Conservation (phyloP, 805 yeast species). For the Ascoidea tarda region DNA sequence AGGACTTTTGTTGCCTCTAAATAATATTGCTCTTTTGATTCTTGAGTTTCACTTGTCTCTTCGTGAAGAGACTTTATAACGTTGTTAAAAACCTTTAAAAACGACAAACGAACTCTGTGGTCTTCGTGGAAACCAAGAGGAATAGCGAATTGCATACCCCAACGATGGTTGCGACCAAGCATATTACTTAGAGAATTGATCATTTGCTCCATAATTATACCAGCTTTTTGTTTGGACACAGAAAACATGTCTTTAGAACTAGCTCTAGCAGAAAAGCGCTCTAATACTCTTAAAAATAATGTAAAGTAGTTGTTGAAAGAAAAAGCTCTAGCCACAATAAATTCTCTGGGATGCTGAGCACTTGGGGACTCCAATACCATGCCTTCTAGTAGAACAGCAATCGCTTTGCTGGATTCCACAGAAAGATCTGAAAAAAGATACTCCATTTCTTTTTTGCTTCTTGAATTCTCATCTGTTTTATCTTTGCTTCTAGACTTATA, state of each 20-base stretch:
- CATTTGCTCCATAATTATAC: slow-evolving; percentile 45
- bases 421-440: not conserved
- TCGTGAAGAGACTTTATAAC: slow-evolving; percentile 29
- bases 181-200: slow-evolving; percentile 54
- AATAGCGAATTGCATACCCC: slow-evolving; percentile 61
- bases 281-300: not conserved
- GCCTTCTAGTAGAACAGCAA: not conserved
- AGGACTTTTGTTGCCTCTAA: not conserved
- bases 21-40: not conserved
- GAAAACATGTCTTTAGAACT: slow-evolving; percentile 7
- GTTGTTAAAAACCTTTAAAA: slow-evolving; percentile 63
- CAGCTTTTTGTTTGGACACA: slow-evolving; percentile 34
- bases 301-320: not conserved
- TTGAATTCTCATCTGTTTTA: not conserved
- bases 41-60: not conserved
- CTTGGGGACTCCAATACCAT: not conserved
- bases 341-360: not conserved
- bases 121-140: slow-evolving; percentile 70
- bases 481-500: not conserved
- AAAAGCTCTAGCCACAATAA: not conserved
- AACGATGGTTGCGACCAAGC: slow-evolving; percentile 58
- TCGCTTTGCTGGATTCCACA: not conserved
- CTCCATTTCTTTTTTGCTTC: not conserved
- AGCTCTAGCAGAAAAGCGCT: not conserved
- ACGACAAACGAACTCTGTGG: slow-evolving; percentile 49